Base-by-base conservation (phyloP, 2,329 filamentous ascomycete species). In the Diaporthe eres region DNA sequence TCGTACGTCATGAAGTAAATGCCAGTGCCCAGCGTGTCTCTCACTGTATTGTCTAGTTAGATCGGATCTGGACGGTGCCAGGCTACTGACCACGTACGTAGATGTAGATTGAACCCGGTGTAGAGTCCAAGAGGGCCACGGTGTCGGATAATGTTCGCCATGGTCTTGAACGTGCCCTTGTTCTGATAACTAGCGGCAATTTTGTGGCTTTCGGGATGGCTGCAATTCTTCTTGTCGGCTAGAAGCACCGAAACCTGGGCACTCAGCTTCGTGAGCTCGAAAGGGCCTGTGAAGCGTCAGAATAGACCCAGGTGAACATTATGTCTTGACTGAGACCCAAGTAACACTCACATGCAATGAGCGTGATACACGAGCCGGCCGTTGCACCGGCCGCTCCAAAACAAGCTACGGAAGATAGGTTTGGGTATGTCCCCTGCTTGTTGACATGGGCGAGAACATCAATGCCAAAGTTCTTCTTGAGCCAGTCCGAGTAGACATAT, bases 1-100 rank as follows among this genome's bases (percentile, higher is more conserved):
- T 97, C 95, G 83, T 97, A 97, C 42, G 95, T 96, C 86, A 94
- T 94, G 82, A 97, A 97, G 83, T 97, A 97, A 75, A 96, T 94
- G 42, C 92, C 91, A 1, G 95, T 97, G 72, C 95, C 95, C 76
- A 97, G 87, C 0, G 94, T 96, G 84, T 97, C 95, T 77, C 95
- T 91, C 80, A 96, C 94, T 94, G 78, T 34, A 37, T 28, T 44
- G 4, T 7, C 19, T 1, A 37, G 37, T 79, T 53, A 76, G 58
- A 25, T n/a, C 44, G 53, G 17, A 47, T 42, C n/a, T 17, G 22
- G 15, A 13, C 6, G 22, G 10, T 1, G 51, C 7, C 13, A 47
- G 44, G 17, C 19, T n/a, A 58, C 44, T 37, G n/a, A 42, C 58
- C 34, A 85, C 93, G 85, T 87, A 96, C 94, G 85, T 78, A 97